Evolutionary conservation across 2,329 filamentous ascomycete genomes (phyloP).

Genomic region (Fusarium sp.): DNA sequence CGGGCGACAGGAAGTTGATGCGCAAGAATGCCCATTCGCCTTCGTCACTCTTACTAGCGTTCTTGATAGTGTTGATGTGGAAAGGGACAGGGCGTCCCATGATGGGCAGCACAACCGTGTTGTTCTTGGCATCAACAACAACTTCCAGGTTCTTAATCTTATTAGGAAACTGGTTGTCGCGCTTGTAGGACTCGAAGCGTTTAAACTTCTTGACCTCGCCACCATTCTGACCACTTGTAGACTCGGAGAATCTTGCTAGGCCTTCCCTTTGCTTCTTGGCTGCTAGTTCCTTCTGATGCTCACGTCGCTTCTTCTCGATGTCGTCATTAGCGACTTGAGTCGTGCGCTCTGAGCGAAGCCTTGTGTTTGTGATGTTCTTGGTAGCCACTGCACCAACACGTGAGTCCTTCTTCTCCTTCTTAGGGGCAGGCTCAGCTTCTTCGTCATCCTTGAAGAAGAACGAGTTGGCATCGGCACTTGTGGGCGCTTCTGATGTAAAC

Average conservation of each 20-base stretch:
- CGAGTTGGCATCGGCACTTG: slow-evolving; percentile 91
- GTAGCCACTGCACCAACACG: slow-evolving; percentile 88
- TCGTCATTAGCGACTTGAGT: slow-evolving; percentile 85
- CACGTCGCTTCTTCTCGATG: slow-evolving; percentile 84
- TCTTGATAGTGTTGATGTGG: slow-evolving; percentile 98
- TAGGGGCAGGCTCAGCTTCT: slow-evolving; percentile 84
- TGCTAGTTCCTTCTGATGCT: slow-evolving; percentile 91
- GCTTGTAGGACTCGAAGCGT: slow-evolving; percentile 98
- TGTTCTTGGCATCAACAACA: slow-evolving; percentile 89
- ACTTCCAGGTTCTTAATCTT: slow-evolving; percentile 88
- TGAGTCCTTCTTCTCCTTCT: slow-evolving; percentile 87
- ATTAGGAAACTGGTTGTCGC: slow-evolving; percentile 90
- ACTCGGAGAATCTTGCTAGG: slow-evolving; percentile 84
- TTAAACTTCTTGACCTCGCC: slow-evolving; percentile 98
- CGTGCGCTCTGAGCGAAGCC: slow-evolving; percentile 89
- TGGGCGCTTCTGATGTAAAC: slow-evolving; percentile 92
- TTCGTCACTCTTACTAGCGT: slow-evolving; percentile 97
- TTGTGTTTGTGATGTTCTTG: slow-evolving; percentile 94
- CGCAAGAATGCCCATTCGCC: slow-evolving; percentile 92
- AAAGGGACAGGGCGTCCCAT: slow-evolving; percentile 98
- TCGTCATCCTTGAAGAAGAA: slow-evolving; percentile 99
- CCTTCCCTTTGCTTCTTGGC: slow-evolving; percentile 91
- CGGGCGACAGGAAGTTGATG: slow-evolving; percentile 97
- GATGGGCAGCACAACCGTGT: slow-evolving; percentile 91
- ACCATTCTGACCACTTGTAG: slow-evolving; percentile 85